Conservation (phyloP, 768 basidiomycete species). For the Trametes meyenii region DNA sequence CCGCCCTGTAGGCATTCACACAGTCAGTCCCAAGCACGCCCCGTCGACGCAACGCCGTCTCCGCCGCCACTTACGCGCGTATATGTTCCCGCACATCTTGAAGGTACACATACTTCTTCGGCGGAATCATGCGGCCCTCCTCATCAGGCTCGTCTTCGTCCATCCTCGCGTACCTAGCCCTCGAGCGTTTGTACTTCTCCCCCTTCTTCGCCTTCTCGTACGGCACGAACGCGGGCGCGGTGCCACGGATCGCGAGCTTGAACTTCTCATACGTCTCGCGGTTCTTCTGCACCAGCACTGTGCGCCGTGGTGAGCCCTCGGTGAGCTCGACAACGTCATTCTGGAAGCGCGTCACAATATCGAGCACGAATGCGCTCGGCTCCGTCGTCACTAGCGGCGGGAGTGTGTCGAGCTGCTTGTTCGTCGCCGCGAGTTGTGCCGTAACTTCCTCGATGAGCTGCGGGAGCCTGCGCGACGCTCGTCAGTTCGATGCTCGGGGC, state of each 20-base stretch:
- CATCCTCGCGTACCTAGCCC: background rate
- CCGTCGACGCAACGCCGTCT: background rate
- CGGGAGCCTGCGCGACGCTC: background rate
- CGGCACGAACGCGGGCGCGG: slow-evolving; percentile 46
- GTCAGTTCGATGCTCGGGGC: background rate
- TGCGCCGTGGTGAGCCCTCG: slow-evolving; percentile 28
- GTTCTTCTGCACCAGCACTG: slow-evolving; percentile 41
- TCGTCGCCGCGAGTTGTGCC: slow-evolving; percentile 18
- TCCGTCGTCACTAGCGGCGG: slow-evolving; percentile 22
- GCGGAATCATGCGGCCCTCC: background rate
- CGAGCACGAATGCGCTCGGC: slow-evolving; percentile 23
- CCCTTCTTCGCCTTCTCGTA: slow-evolving; percentile 21
- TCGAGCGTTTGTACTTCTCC: background rate
- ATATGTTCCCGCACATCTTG: slow-evolving; percentile 40
- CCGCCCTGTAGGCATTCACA: slow-evolving; percentile 31
- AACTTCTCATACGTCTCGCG: slow-evolving; percentile 38
- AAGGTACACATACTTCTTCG: slow-evolving; percentile 31
- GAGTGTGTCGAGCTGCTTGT: slow-evolving; percentile 11
- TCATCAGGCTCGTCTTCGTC: slow-evolving; percentile 16
- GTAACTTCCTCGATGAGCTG: background rate
- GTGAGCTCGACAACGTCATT: slow-evolving; percentile 12
- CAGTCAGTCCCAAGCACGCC: background rate
- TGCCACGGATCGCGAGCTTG: slow-evolving; percentile 39
- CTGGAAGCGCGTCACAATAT: slow-evolving; percentile 20
- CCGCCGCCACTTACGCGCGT: slow-evolving; percentile 36